phyloP scores from a whole-genome alignment of 169 alveolate genomes.

The Plasmodium relictum region DNA sequence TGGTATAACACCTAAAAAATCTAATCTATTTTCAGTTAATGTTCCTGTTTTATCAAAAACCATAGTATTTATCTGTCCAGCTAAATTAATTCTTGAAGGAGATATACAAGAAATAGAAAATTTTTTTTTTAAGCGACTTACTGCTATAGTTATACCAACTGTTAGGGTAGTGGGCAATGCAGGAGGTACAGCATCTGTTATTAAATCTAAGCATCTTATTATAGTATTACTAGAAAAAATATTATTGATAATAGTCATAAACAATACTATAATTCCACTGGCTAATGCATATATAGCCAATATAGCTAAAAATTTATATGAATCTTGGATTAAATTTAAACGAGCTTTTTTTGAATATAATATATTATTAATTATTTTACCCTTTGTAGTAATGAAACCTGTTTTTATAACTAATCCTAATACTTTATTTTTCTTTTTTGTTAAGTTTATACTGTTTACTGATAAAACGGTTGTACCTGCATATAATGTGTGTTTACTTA shows the following conservation, averaged over 20 bases:
- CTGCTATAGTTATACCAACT: conserved; percentile 93
- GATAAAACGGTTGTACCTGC: conserved; percentile 82
- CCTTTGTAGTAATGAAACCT: conserved; percentile 88
- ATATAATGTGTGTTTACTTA: conserved; percentile 77
- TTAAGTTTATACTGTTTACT: neutral
- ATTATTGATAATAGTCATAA: conserved; percentile 1
- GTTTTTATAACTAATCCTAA: conserved; percentile 79
- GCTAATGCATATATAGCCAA: conserved; percentile 86
- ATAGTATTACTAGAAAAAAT: conserved; percentile 41
- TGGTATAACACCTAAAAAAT: conserved; percentile 80
- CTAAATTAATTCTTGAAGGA: conserved; percentile 95
- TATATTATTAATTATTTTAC: conserved; percentile 88
- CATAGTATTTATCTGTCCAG: conserved; percentile 95
- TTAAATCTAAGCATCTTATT: conserved; percentile 23
- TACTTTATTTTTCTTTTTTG: conserved; percentile 15
- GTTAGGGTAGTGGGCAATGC: conserved; percentile 94
- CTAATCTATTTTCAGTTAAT: conserved; percentile 93
- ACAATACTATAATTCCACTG: conserved; percentile 58
- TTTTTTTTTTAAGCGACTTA: conserved; percentile 89
- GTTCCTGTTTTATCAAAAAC: conserved; percentile 98
- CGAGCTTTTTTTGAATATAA: conserved; percentile 85
- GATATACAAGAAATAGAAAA: conserved; percentile 92
- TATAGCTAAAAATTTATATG: conserved; percentile 84
- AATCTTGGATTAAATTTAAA: conserved; percentile 82
- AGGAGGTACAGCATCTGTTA: conserved; percentile 91